Conservation (phyloP, 306 rosid genomes). For the Chamaecrista fasciculata region DNA sequence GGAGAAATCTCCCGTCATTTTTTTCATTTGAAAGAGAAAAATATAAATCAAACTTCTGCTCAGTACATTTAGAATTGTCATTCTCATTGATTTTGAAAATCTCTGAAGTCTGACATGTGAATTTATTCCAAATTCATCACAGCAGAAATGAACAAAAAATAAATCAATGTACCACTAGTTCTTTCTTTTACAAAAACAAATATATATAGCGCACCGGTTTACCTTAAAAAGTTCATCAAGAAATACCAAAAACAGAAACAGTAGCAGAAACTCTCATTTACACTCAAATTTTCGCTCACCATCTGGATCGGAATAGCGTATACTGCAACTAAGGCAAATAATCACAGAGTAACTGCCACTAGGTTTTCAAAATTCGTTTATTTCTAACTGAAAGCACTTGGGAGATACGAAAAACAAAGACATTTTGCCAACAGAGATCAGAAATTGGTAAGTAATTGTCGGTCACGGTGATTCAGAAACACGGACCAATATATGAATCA, state of each 20-base stretch:
- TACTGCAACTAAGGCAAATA: conserved; percentile 54
- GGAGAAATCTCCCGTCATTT: conserved; percentile 49
- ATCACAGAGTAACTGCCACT: conserved; percentile 58
- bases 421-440: conserved; percentile 39
- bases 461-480: conserved; percentile 73
- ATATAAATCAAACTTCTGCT: conserved; percentile 29
- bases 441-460: conserved; percentile 47
- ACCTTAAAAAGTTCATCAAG: neutral
- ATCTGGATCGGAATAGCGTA: conserved; percentile 70
- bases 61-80: conserved; percentile 45
- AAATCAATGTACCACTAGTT: rapidly evolving
- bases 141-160: conserved; percentile 22
- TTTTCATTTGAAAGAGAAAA: no score
- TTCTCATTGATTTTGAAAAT: conserved; percentile 65
- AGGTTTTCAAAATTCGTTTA: neutral
- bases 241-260: neutral
- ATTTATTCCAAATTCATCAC: conserved; percentile 54
- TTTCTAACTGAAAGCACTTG: rapidly evolving
- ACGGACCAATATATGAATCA: conserved; percentile 66
- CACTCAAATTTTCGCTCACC: conserved; percentile 31
- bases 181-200: no score
- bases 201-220: neutral
- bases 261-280: conserved; percentile 45
- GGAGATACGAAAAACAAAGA: neutral
- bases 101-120: conserved; percentile 98